These are phyloP conservation scores for Yarrowia osloensis DNA, from an alignment of 805 yeast genomes.

Conservation along the genomic window DNA sequence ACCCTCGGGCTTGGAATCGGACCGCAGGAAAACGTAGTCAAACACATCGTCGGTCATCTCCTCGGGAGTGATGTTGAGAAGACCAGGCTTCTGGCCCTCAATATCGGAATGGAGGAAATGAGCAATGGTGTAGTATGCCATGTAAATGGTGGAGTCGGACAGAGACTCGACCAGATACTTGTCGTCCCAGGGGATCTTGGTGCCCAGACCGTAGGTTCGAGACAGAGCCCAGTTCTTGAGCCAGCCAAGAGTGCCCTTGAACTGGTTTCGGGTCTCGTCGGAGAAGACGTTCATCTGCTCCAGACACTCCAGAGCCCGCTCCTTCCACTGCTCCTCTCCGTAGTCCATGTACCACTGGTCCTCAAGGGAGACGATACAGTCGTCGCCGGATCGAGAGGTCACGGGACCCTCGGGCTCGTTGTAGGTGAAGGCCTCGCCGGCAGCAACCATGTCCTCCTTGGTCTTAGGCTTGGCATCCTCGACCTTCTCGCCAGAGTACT, in stretches of 20 bases:
- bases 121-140: conserved; percentile 88
- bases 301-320: conserved; percentile 76
- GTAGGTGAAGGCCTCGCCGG: conserved; percentile 83
- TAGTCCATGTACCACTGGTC: conserved; percentile 98
- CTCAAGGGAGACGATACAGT: conserved; percentile 93
- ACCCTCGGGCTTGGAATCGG: conserved; percentile 55
- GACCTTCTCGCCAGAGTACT: conserved; percentile 84
- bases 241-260: conserved; percentile 94
- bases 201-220: conserved; percentile 94
- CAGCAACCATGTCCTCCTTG: conserved; percentile 73
- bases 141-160: conserved; percentile 94
- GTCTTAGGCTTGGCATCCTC: conserved; percentile 88
- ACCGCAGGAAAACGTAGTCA: conserved; percentile 81
- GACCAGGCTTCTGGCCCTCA: conserved; percentile 76
- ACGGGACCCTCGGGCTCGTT: conserved; percentile 92
- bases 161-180: conserved; percentile 90
- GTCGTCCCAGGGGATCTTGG: conserved; percentile 95
- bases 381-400: conserved; percentile 93
- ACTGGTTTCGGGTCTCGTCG: conserved; percentile 83
- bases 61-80: conserved; percentile 71
- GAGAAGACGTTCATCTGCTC: conserved; percentile 73
- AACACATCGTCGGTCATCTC: conserved; percentile 91
- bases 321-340: conserved; percentile 91
- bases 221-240: conserved; percentile 97
- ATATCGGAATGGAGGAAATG: conserved; percentile 85